Conservation (phyloP, 2,329 filamentous ascomycete species). For the Pseudocercospora musae region DNA sequence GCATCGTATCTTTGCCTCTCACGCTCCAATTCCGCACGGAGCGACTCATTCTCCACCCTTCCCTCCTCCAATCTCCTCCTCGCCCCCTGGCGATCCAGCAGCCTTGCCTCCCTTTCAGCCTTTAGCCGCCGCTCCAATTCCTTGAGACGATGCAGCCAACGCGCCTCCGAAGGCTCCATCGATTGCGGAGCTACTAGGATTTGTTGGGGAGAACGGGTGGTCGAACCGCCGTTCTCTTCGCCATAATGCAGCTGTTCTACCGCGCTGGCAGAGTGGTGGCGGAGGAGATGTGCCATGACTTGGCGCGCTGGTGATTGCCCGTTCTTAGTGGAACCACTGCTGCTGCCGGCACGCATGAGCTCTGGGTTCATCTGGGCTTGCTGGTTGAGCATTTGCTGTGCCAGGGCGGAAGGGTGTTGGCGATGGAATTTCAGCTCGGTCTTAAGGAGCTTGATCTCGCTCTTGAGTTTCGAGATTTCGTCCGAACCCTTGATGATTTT, state of each 20-base stretch:
- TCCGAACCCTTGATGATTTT: slow-evolving; percentile 43
- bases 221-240: slow-evolving; percentile 10
- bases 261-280: slow-evolving; percentile 53
- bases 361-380: slow-evolving; percentile 25
- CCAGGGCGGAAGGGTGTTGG: slow-evolving; percentile 36
- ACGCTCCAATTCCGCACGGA: slow-evolving; percentile 62
- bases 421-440: slow-evolving; percentile 65
- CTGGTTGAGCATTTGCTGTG: slow-evolving; percentile 34
- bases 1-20: slow-evolving; percentile 26
- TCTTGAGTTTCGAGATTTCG: slow-evolving; percentile 58
- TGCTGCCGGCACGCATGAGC: slow-evolving; percentile 22
- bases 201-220: slow-evolving; percentile 43
- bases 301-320: slow-evolving; percentile 37
- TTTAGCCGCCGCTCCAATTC: slow-evolving; percentile 88
- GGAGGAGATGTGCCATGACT: slow-evolving; percentile 51
- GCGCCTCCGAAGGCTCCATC: slow-evolving; percentile 58
- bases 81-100: slow-evolving; percentile 81
- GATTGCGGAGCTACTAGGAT: slow-evolving; percentile 39
- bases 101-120: slow-evolving; percentile 79
- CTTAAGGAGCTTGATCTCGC: slow-evolving; percentile 59
- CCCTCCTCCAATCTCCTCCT: slow-evolving; percentile 74
- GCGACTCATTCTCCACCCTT: slow-evolving; percentile 68
- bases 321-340: slow-evolving; percentile 14
- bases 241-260: slow-evolving; percentile 41
- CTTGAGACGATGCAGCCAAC: slow-evolving; percentile 80